Percentiles rank a stretch among this genome's conserved stretches.
phyloP scores from a whole-genome alignment of 2,329 filamentous ascomycete species.

The Scedosporium dehoogii region DNA sequence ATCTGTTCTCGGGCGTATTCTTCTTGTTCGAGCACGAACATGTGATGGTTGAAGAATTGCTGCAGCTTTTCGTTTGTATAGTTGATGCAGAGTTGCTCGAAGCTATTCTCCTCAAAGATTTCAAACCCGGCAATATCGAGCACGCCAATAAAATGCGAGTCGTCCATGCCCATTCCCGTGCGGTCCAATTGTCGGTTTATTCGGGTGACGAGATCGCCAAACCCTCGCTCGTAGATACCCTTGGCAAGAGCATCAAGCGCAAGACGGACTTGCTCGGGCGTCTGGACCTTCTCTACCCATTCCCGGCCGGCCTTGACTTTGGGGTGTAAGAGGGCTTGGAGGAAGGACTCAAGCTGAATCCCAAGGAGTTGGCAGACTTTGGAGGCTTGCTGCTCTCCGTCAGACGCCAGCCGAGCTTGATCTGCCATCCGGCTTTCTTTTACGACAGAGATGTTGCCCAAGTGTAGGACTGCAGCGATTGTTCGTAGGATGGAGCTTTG shows the following conservation, averaged over 20 bases:
- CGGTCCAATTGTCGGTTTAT: constrained; percentile 90
- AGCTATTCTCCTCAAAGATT: constrained; percentile 97
- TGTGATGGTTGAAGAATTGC: constrained; percentile 99
- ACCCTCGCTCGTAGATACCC: constrained; percentile 94
- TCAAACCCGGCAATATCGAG: constrained; percentile 99
- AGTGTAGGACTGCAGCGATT: constrained; percentile 81
- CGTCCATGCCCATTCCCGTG: constrained; percentile 71
- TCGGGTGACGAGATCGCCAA: constrained; percentile 81
- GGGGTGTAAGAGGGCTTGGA: constrained; percentile 82
- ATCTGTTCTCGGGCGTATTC: constrained; percentile 97
- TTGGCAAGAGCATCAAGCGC: constrained; percentile 87
- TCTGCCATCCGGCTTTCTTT: constrained; percentile 88
- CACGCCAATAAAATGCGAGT: constrained; percentile 93
- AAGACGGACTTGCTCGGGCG: constrained; percentile 87
- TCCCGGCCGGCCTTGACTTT: constrained; percentile 91
- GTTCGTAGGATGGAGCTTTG: constrained; percentile 77
- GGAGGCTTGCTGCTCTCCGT: constrained; percentile 64
- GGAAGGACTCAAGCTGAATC: constrained; percentile 73
- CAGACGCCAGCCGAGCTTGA: constrained; percentile 71
- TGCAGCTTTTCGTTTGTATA: constrained; percentile 99
- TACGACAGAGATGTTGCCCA: constrained; percentile 82
- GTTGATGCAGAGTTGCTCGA: constrained; percentile 98
- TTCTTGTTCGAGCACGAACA: constrained; percentile 98
- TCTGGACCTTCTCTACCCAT: constrained; percentile 98
- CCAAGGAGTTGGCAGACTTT: constrained; percentile 78